Evolutionary conservation across 2,329 filamentous ascomycete species (phyloP), one percentile per base, ranked within the genome.

Genomic region (Alternaria triticina): DNA sequence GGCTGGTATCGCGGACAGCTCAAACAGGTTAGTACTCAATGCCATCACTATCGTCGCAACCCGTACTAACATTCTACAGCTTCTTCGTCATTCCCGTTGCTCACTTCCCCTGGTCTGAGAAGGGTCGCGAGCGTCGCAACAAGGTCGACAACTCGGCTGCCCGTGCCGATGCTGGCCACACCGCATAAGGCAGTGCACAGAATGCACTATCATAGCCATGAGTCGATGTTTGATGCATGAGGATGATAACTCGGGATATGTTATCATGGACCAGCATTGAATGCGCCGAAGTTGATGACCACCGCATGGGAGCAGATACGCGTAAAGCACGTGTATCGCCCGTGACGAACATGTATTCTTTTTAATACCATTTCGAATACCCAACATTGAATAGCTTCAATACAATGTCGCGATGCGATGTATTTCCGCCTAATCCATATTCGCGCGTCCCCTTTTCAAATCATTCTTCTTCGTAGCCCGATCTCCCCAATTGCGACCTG

Each of bases 11-110:
- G 84, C 84, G n/a, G 85, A 87, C 72, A 81, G 80, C 62, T 82
- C 79, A 64, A 86, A 87, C 80, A 84, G 80, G 80, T 82, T 51
- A 66, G 76, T 74, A 17, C 33, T 12, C 30, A n/a, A 17, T 17
- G 20, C 11, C 20, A 17, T n/a, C 13, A 28, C 6, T 17, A 6
- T 20, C 10, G 4, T 43, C n/a, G 9, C 7, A 30, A 6, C 30
- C 46, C 15, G 11, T 59, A 43, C 66, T 75, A 52, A 74, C 27
- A 8, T 20, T 59, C 11, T 11, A 52, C 20, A 96, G 93, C 85
- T 97, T 97, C 89, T 96, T 97, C 86, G 86, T 96, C 80, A 89
- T 97, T 66, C 95, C 94, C 55, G 94, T 97, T 67, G 90, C 91
- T 74, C 94, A 97, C 86, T 96, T 97, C 86, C 95, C 94, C 57